Base-by-base conservation (phyloP, 805 yeast genomes). In the Metschnikowia santaceciliae region DNA sequence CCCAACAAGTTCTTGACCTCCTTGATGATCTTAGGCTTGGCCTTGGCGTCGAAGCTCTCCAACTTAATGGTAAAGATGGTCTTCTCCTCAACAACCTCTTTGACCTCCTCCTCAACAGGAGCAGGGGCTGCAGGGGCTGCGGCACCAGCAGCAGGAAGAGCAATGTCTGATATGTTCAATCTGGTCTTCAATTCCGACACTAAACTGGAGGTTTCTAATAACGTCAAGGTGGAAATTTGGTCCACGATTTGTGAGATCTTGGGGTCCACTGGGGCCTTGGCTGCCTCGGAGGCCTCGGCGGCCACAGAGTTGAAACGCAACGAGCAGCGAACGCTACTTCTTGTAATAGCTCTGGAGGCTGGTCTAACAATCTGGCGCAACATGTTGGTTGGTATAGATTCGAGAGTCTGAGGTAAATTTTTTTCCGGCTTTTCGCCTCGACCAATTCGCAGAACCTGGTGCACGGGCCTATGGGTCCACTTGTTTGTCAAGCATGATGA, bases 11-110 rank as follows among this genome's bases (percentile, higher is more conserved):
- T 79, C 78, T 94, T 94, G 62, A 94, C 96, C 76, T 94, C 99
- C 78, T 94, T 94, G 69, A 94, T 94, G 70, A 94, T 83, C 86
- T 94, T 94, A 54, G 99, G 96, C 79, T 94, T 94, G 52, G 96
- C 73, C 76, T 90, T 91, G 53, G 98, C 82, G 63, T 94, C 99
- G 63, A 94, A 91, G 39, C 92, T 81, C 69, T 92, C 98, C 65
- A 92, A 83, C 76, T 92, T 94, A 68, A 92, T 75, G 65, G 89
- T 78, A 77, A 94, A 94, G 59, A 94, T 88, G 58, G 96, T 88
- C 80, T 92, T 87, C 74, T 90, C 97, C 72, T 90, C 95, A 49
- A 78, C 82, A 54, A 76, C 90, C 63, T 89, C 95, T 64, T 84
- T 86, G 41, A 73, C 81, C 61, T 82, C 88, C 53, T 82, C 90